phyloP scores from a whole-genome alignment of 2,329 filamentous ascomycete species.

The Fusarium sp. region DNA sequence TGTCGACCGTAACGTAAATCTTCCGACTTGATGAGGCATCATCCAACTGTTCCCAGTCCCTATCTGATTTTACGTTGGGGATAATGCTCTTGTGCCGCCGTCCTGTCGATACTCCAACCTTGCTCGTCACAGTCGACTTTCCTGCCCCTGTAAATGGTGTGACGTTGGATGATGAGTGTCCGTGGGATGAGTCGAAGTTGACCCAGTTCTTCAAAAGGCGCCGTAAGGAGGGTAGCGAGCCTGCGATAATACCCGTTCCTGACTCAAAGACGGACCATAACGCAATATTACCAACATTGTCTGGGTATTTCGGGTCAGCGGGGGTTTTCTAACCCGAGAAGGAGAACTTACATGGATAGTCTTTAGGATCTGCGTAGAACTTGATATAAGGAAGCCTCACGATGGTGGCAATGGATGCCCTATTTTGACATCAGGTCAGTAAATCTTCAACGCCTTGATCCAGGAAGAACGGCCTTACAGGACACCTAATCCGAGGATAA shows the following conservation, averaged over 20 bases:
- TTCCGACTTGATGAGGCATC: neutral
- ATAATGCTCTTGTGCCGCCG: neutral
- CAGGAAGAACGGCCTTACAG: neutral
- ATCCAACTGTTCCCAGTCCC: neutral
- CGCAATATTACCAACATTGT: neutral
- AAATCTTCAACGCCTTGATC: neutral
- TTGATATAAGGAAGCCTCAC: neutral
- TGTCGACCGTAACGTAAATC: neutral
- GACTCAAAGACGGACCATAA: neutral
- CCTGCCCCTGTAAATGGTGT: neutral
- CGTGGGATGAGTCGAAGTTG: neutral
- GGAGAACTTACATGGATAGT: neutral
- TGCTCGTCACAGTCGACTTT: neutral
- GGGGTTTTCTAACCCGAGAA: neutral
- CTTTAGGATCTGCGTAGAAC: neutral
- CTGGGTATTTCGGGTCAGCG: neutral
- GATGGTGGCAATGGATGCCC: neutral
- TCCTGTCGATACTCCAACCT: neutral
- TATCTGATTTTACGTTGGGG: neutral
- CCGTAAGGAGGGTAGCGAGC: neutral
- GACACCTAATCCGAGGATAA: neutral
- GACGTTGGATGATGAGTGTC: neutral
- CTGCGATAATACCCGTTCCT: neutral
- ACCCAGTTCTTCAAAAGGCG: neutral
- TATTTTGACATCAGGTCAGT: neutral